Conservation (phyloP, 257 asterid genomes). For the Paulownia fortunei region DNA sequence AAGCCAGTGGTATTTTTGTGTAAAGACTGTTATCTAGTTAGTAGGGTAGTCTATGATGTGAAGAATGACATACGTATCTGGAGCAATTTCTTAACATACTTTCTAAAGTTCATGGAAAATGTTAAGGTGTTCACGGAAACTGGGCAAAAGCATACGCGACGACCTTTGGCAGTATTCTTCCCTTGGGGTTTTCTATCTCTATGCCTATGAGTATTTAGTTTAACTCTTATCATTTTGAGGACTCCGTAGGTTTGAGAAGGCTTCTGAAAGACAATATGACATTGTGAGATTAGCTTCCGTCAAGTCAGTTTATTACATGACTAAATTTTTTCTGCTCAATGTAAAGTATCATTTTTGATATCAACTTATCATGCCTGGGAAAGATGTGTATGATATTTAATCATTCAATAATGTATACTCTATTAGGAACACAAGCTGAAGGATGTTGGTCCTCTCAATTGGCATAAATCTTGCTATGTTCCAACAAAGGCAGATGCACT, state of each 20-base stretch:
- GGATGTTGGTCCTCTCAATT: constrained; percentile 63
- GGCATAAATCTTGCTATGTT: constrained; percentile 75
- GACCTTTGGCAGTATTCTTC: not conserved
- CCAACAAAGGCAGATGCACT: constrained; percentile 78
- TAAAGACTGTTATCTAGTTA: too few species aligned
- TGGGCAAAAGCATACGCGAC: too few species aligned
- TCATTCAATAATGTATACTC: not conserved
- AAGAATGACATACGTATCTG: too few species aligned
- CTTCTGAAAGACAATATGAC: not conserved
- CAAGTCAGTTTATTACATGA: not conserved
- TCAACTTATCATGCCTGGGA: not conserved
- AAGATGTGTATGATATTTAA: not conserved
- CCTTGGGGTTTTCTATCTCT: not conserved
- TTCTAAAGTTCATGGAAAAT: too few species aligned
- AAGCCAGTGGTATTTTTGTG: too few species aligned
- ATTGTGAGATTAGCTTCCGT: not conserved
- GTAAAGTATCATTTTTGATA: not conserved
- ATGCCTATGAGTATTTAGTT: not conserved
- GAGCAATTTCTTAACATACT: too few species aligned
- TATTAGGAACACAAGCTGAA: constrained; percentile 66
- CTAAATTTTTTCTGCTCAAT: not conserved
- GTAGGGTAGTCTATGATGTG: too few species aligned
- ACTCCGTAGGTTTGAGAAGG: not conserved
- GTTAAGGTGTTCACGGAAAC: too few species aligned
- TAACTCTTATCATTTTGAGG: not conserved